Percentiles rank a stretch among this genome's conserved stretches.
Evolutionary conservation across 352 stramenopile genomes (phyloP).

Genomic region (Globisporangium splendens): DNA sequence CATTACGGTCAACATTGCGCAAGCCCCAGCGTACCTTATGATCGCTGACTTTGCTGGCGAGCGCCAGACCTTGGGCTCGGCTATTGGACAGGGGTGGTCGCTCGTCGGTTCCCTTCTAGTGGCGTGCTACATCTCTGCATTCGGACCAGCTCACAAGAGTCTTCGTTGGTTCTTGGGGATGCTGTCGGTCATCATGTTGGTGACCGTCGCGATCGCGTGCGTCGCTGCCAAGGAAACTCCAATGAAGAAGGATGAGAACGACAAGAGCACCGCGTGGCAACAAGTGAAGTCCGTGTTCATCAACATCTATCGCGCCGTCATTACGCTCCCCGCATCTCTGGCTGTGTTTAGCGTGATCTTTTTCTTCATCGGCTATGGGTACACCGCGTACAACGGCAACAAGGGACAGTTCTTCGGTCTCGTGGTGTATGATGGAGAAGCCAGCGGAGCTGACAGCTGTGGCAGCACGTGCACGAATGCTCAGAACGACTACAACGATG

Average conservation of each 20-base stretch:
- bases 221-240: conserved; percentile 47
- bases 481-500: conserved; percentile 37
- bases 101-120: conserved; percentile 61
- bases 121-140: conserved; percentile 69
- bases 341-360: conserved; percentile 44
- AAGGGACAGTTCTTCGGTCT: conserved; percentile 65
- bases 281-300: conserved; percentile 35
- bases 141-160: conserved; percentile 61
- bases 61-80: conserved; percentile 55
- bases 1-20: conserved; percentile 74
- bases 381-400: conserved; percentile 50
- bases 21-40: conserved; percentile 65
- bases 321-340: conserved; percentile 32
- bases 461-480: conserved; percentile 27
- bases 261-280: conserved; percentile 13
- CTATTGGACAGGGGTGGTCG: conserved; percentile 58
- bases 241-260: conserved; percentile 13
- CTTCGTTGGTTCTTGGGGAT: conserved; percentile 68
- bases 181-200: conserved; percentile 61
- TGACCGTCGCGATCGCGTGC: conserved; percentile 49
- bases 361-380: conserved; percentile 48
- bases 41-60: conserved; percentile 76
- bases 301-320: conserved; percentile 43
- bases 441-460: conserved; percentile 36
- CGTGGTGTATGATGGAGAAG: conserved; percentile 37